phyloP scores from a whole-genome alignment of 73 alveolate genomes.

The Tetrahymena borealis region DNA sequence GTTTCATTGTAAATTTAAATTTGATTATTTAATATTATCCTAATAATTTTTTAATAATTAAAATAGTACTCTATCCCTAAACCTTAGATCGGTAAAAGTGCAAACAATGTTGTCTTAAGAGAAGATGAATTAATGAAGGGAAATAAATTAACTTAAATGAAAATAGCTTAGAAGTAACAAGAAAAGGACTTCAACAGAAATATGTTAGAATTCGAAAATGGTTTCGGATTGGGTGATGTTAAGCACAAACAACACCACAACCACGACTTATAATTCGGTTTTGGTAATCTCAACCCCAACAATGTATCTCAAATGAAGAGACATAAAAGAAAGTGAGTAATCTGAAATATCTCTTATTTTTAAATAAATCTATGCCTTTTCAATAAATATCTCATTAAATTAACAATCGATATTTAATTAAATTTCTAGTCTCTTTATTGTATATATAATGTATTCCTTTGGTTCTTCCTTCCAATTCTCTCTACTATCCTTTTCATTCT shows the following conservation, averaged over 20 bases:
- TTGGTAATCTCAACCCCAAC: slow-evolving; percentile 33
- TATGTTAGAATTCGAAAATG: slow-evolving; percentile 37
- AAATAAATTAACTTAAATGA: not conserved
- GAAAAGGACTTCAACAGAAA: slow-evolving; percentile 16
- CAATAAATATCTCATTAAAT: not conserved
- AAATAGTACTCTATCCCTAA: not conserved
- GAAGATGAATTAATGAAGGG: not conserved
- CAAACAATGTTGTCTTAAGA: not conserved
- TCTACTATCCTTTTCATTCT: too few relatives aligned
- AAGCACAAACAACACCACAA: slow-evolving; percentile 12
- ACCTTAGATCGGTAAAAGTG: not conserved
- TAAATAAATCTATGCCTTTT: not conserved
- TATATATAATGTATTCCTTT: too few relatives aligned
- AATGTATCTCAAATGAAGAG: slow-evolving; percentile 40
- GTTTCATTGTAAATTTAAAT: not conserved
- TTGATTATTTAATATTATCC: not conserved
- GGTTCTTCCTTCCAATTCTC: too few relatives aligned
- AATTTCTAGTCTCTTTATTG: too few relatives aligned
- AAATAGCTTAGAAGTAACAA: slow-evolving; percentile 6
- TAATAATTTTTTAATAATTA: not conserved
- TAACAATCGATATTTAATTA: too few relatives aligned
- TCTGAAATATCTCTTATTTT: not conserved
- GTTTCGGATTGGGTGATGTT: slow-evolving; percentile 26
- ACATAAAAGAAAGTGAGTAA: slow-evolving; percentile 15
- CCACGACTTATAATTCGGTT: slow-evolving; percentile 10